Percentiles rank a stretch among this genome's conserved stretches.
Conservation (phyloP, 768 basidiomycete genomes). For the Russula virescens region DNA sequence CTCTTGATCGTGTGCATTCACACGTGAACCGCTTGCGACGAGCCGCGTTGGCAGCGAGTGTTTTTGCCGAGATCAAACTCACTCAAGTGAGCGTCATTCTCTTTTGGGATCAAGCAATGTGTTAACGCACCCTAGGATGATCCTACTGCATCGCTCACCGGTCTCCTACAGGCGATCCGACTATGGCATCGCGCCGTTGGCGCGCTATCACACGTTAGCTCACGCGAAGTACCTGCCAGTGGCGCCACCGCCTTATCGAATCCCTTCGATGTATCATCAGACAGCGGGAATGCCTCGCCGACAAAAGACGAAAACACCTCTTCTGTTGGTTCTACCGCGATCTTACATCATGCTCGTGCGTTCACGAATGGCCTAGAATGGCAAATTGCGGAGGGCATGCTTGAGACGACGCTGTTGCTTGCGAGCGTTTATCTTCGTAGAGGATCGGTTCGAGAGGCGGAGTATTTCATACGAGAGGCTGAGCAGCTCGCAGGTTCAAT, state of each 20-base stretch:
- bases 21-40: conserved; percentile 59
- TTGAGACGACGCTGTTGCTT: conserved; percentile 60
- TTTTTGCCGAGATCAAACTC: conserved; percentile 64
- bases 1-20: conserved; percentile 50
- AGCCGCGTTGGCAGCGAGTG: conserved; percentile 64
- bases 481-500: conserved; percentile 64
- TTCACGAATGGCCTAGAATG: conserved; percentile 60
- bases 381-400: conserved; percentile 67
- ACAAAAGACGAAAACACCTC: conserved; percentile 28
- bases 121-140: conserved; percentile 48
- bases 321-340: conserved; percentile 20
- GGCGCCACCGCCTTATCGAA: conserved; percentile 39
- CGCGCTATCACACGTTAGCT: conserved; percentile 53
- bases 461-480: conserved; percentile 78
- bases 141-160: conserved; percentile 47
- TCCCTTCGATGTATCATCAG: conserved; percentile 49
- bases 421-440: conserved; percentile 58
- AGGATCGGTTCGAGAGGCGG: conserved; percentile 80
- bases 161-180: conserved; percentile 63
- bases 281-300: conserved; percentile 40
- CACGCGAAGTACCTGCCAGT: conserved; percentile 29
- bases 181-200: conserved; percentile 79
- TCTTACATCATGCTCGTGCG: conserved; percentile 26
- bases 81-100: conserved; percentile 42
- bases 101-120: background rate